Percentiles rank a stretch among this genome's conserved stretches.
phyloP scores from a whole-genome alignment of 805 yeast genomes.

The Metschnikowia chrysomelidarum region DNA sequence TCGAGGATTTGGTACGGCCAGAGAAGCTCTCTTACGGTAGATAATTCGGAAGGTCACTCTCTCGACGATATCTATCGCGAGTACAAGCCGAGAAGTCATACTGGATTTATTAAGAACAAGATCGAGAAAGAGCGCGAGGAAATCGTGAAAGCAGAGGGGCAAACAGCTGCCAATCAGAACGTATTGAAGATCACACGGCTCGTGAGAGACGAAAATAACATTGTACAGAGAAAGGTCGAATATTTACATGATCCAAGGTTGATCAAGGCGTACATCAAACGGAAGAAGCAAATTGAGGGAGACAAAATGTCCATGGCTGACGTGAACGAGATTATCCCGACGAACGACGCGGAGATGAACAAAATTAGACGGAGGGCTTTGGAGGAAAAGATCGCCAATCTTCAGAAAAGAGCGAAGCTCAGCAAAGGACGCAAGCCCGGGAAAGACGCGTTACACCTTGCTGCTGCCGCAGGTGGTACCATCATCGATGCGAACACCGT shows the following conservation, averaged over 20 bases:
- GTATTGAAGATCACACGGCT: constrained; percentile 64
- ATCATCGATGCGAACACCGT: constrained; percentile 44
- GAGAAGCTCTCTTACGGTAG: constrained; percentile 50
- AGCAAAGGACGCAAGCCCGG: constrained; percentile 39
- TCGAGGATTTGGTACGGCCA: constrained; percentile 88
- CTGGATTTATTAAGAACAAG: constrained; percentile 31
- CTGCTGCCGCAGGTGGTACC: constrained; percentile 44
- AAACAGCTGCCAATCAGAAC: constrained; percentile 18
- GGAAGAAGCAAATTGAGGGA: constrained; percentile 64
- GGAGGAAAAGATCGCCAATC: constrained; percentile 78
- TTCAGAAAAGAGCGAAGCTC: constrained; percentile 68
- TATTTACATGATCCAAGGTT: constrained; percentile 81
- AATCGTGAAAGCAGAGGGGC: constrained; percentile 28
- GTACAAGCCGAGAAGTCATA: constrained; percentile 37
- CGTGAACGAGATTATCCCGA: constrained; percentile 69
- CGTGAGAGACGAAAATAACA: constrained; percentile 80
- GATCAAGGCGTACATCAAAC: constrained; percentile 77
- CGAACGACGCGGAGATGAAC: constrained; percentile 82
- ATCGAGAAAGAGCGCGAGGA: constrained; percentile 35
- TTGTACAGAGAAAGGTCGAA: constrained; percentile 77
- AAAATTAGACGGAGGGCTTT: constrained; percentile 71
- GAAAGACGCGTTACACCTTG: constrained; percentile 36
- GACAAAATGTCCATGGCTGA: constrained; percentile 53
- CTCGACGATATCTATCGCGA: constrained; percentile 36
- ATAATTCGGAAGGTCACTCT: constrained; percentile 37